Evolutionary conservation across 345 rosid genomes (phyloP), one percentile per base, ranked within the genome.

Genomic region (Excoecaria cochinchinensis): DNA sequence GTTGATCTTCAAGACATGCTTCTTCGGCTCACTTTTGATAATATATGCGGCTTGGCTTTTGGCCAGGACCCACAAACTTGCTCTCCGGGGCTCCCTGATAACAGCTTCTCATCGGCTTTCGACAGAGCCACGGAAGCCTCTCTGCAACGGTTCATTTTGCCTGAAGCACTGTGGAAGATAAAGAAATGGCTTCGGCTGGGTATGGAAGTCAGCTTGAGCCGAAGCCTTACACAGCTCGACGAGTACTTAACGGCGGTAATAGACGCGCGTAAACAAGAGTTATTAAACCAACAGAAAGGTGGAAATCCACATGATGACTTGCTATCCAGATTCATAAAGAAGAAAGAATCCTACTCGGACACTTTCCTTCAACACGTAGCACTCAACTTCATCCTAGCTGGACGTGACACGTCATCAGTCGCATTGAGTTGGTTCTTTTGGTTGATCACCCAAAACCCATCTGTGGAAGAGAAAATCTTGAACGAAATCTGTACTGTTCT

Each of bases 11-110:
- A 95, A 69, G 99, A 95, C 77, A 76, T 90, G 77, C 76, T 95
- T 69, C 97, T 95, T 70, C 91, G 98, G 78, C 97, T 95, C 72
- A 92, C 99, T 1, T 95, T 95, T 70, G 99, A 95, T 71, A 95
- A 92, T 69, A 92, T 95, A 0, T 95, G 99, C 65, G 99, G 99
- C 48, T 85, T 95, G 80, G 91, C 99, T 11, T 95, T 92, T 12
- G 99, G 99, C n/a, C 90, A 90, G 79, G 99, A 95, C 56, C 99
- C 99, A 0, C 82, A 88, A 50, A 95, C 99, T 0, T 92, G 99
- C 70, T 85, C 94, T 1, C 77, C 80, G 4, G 97, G 91, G 3
- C 84, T 89, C 6, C 97, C 94, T 0, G 91, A 91, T 19, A 91
- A 91, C 85, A 76, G 87, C 71, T 92, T 92, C 72, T 87, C 97